Percentiles rank a stretch among this genome's conserved stretches.
Conservation (phyloP, 2,329 filamentous ascomycete species). For the Plenodomus tracheiphilus region DNA sequence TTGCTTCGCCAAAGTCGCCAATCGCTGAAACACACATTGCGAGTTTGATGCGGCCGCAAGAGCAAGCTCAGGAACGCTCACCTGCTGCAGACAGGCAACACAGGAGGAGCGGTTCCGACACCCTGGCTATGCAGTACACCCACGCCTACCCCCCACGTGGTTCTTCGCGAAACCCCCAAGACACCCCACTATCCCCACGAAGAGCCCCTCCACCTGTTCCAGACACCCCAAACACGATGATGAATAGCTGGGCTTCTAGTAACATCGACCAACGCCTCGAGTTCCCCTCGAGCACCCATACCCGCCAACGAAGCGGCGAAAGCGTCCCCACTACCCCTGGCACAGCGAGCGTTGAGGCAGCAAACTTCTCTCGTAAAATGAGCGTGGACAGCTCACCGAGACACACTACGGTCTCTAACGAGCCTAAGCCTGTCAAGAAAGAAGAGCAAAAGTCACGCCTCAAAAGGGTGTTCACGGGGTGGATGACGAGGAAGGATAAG, state of each 20-base stretch:
- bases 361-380: slow-evolving; percentile 40
- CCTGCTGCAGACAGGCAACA: slow-evolving; percentile 32
- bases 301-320: slow-evolving; percentile 18
- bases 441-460: slow-evolving; percentile 38
- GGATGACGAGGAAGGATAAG: slow-evolving; percentile 44
- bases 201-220: slow-evolving; percentile 14
- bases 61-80: slow-evolving; percentile 32
- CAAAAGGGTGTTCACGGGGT: slow-evolving; percentile 40
- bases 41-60: slow-evolving; percentile 40
- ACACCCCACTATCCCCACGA: slow-evolving; percentile 13
- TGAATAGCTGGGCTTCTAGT: slow-evolving; percentile 28
- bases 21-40: slow-evolving; percentile 36
- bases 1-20: slow-evolving; percentile 19
- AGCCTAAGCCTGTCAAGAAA: slow-evolving; percentile 22
- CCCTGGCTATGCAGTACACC: slow-evolving; percentile 27
- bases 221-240: slow-evolving; percentile 24
- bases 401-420: slow-evolving; percentile 12
- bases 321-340: slow-evolving; percentile 18
- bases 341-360: slow-evolving; percentile 30
- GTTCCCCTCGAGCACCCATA: slow-evolving; percentile 14
- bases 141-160: slow-evolving; percentile 20
- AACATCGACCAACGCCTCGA: slow-evolving; percentile 25
- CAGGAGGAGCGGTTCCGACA: slow-evolving; percentile 36
- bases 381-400: slow-evolving; percentile 26
- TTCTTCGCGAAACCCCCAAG: slow-evolving; percentile 19